Conservation (phyloP, 2,329 filamentous ascomycete species). For the Neofusicoccum laricinum region DNA sequence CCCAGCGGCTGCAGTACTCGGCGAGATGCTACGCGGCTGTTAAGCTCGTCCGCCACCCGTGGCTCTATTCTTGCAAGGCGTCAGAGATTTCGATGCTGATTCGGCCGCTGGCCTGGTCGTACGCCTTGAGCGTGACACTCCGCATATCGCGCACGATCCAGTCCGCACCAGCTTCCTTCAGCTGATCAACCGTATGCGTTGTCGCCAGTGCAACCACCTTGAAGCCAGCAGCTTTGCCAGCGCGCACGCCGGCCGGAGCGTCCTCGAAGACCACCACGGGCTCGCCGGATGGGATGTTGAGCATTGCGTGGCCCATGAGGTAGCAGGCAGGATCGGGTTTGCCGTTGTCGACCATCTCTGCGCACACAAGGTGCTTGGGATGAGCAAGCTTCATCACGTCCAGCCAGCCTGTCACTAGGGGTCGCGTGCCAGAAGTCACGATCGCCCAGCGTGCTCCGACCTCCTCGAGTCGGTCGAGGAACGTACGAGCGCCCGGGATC, state of each 20-base stretch:
- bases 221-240: slow-evolving; percentile 83
- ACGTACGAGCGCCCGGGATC: slow-evolving; percentile 74
- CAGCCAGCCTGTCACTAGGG: slow-evolving; percentile 50
- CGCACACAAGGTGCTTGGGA: slow-evolving; percentile 47
- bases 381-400: slow-evolving; percentile 48
- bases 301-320: slow-evolving; percentile 40
- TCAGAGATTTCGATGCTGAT: slow-evolving; percentile 68
- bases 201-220: slow-evolving; percentile 81
- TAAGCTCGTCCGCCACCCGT: not conserved
- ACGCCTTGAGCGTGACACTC: slow-evolving; percentile 64
- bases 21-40: not conserved
- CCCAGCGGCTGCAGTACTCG: slow-evolving; percentile 5
- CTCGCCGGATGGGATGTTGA: slow-evolving; percentile 38
- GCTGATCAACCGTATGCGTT: slow-evolving; percentile 72
- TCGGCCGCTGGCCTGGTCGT: slow-evolving; percentile 53
- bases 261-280: slow-evolving; percentile 79
- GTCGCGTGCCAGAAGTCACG: slow-evolving; percentile 53
- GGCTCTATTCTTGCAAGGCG: slow-evolving; percentile 44
- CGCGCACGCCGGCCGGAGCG: slow-evolving; percentile 77
- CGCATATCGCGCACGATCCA: slow-evolving; percentile 80
- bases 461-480: slow-evolving; percentile 66
- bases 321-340: slow-evolving; percentile 53
- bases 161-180: slow-evolving; percentile 75
- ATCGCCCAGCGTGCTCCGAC: slow-evolving; percentile 76
- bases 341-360: slow-evolving; percentile 48